Percentiles rank a stretch among this genome's conserved stretches.
phyloP scores from a whole-genome alignment of 495 filamentous ascomycete species.

The Xylaria sp. region DNA sequence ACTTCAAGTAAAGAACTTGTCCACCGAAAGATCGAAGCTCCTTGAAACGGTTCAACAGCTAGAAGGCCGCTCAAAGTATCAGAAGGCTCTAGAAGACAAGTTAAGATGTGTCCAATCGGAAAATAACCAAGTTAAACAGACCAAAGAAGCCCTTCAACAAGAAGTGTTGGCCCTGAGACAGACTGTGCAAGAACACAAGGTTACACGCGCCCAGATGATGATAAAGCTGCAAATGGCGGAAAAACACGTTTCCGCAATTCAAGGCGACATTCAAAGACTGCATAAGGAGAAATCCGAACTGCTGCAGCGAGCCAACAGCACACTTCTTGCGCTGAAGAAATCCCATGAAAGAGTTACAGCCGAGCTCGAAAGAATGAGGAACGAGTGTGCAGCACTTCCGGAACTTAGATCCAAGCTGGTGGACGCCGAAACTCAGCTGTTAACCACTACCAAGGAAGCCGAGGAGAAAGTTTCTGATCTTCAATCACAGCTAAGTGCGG shows the following conservation, averaged over 20 bases:
- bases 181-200: not conserved
- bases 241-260: not conserved
- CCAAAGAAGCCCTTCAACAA: not conserved
- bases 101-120: not conserved
- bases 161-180: not conserved
- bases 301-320: not conserved
- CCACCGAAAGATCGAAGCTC: not conserved
- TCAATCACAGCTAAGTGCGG: not conserved
- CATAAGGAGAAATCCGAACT: not conserved
- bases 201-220: no score
- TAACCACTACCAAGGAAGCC: no score
- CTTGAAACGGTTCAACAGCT: not conserved
- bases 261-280: not conserved
- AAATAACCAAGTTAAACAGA: not conserved
- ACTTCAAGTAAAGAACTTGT: not conserved
- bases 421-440: not conserved
- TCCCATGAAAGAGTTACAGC: not conserved
- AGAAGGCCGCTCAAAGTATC: not conserved
- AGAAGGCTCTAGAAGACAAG: not conserved
- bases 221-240: not conserved
- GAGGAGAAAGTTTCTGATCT: not conserved
- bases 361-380: not conserved
- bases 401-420: not conserved
- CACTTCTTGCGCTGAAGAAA: not conserved
- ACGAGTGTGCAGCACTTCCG: not conserved